These are phyloP conservation scores for Leersia perrieri DNA, from an alignment of 176 grass and related monocot genomes.

Conservation along the genomic window DNA sequence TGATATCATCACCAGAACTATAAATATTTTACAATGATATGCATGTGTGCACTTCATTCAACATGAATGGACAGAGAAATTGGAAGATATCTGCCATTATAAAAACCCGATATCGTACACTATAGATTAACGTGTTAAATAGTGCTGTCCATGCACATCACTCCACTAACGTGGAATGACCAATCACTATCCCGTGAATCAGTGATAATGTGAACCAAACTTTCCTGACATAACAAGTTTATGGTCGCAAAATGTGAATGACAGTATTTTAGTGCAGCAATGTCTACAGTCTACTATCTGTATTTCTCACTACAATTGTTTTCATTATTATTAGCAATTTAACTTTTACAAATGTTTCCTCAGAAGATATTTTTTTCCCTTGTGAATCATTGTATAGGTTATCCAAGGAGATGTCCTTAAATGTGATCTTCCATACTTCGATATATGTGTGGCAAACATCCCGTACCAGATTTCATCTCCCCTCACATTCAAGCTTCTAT, in stretches of 20 bases:
- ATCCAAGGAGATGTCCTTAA: conserved; percentile 97
- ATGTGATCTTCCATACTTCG: conserved; percentile 91
- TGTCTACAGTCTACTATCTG: neutral
- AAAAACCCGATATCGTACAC: no score
- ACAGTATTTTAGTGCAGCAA: neutral
- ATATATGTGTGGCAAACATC: conserved; percentile 96
- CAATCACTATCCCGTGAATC: no score
- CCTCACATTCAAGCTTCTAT: conserved; percentile 84
- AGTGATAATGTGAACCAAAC: neutral
- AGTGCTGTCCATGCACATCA: no score
- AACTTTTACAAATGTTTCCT: neutral
- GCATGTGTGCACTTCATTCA: neutral
- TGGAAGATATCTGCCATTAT: no score
- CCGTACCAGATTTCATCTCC: conserved; percentile 93
- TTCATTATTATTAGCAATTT: neutral
- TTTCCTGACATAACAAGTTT: neutral
- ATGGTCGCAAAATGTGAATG: neutral
- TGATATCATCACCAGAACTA: neutral
- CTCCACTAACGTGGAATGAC: no score
- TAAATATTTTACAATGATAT: neutral
- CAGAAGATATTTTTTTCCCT: neutral
- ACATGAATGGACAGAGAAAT: neutral
- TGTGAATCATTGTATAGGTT: conserved; percentile 46
- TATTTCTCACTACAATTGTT: neutral
- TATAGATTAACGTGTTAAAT: no score